Evolutionary conservation across 805 yeast species (phyloP).

Genomic region (Saturnispora halmiae): DNA sequence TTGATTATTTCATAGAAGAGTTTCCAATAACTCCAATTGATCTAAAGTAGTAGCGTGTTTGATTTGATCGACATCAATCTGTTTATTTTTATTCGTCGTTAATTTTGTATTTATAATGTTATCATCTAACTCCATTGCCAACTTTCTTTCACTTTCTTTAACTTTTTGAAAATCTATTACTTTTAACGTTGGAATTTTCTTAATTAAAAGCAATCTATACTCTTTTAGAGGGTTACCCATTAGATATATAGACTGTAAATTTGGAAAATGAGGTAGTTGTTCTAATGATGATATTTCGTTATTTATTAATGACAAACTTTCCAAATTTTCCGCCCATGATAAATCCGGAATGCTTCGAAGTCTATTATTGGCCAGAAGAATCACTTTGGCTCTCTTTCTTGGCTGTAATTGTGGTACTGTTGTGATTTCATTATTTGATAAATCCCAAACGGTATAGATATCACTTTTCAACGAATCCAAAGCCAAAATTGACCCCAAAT

Average conservation of each 20-base stretch:
- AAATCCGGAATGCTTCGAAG: slow-evolving; percentile 35
- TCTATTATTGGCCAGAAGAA: slow-evolving; percentile 58
- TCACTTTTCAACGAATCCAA: slow-evolving; percentile 24
- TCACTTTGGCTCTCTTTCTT: slow-evolving; percentile 35
- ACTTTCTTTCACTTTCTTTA: slow-evolving; percentile 41
- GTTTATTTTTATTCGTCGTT: background rate
- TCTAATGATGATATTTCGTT: slow-evolving; percentile 41
- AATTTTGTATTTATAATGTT: slow-evolving; percentile 19
- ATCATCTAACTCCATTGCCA: slow-evolving; percentile 39
- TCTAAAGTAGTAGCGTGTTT: slow-evolving; percentile 8
- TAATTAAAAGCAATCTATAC: slow-evolving; percentile 52
- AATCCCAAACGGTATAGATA: slow-evolving; percentile 50
- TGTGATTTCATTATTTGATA: slow-evolving; percentile 66
- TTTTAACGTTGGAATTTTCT: slow-evolving; percentile 53
- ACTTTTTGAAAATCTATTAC: slow-evolving; percentile 64
- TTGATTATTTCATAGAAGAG: slow-evolving; percentile 5
- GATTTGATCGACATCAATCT: slow-evolving; percentile 6
- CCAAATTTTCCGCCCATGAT: slow-evolving; percentile 34
- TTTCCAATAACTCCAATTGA: slow-evolving; percentile 7
- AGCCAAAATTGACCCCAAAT: slow-evolving; percentile 36
- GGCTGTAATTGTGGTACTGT: slow-evolving; percentile 43
- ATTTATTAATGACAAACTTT: slow-evolving; percentile 41
- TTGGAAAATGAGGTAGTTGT: slow-evolving; percentile 33
- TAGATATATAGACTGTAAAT: slow-evolving; percentile 41
- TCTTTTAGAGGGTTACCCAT: slow-evolving; percentile 49